A percentile compares a stretch with the other conserved stretches of the same genome.
These are phyloP conservation scores for Apiospora saccharicola DNA, from an alignment of 2,329 filamentous ascomycete species.

Conservation along the genomic window DNA sequence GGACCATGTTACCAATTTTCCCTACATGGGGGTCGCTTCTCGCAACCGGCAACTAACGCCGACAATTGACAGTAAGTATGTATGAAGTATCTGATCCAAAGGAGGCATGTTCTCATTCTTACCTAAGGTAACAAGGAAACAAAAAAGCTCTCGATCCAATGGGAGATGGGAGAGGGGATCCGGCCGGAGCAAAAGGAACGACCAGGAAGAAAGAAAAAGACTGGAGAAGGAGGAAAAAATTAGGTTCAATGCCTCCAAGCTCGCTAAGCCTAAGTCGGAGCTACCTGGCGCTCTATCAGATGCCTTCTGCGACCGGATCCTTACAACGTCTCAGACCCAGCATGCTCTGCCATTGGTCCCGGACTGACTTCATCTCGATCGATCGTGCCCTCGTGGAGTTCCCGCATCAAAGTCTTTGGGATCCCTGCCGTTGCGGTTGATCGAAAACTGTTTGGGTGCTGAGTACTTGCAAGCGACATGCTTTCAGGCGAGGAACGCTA, in stretches of 20 bases:
- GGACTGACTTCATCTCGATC: constrained; percentile 34
- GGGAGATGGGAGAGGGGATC: not conserved
- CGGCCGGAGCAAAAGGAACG: constrained; percentile 16
- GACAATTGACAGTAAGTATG: too few relatives aligned
- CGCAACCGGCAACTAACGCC: too few relatives aligned
- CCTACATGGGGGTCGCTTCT: not conserved
- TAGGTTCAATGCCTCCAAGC: not conserved
- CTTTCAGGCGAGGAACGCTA: constrained; percentile 12
- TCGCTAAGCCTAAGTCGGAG: constrained; percentile 17
- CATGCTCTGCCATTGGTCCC: constrained; percentile 32
- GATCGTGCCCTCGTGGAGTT: constrained; percentile 36
- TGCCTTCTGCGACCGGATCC: constrained; percentile 27
- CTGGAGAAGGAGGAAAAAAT: constrained; percentile 4
- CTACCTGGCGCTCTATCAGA: constrained; percentile 34
- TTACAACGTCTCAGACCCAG: constrained; percentile 30
- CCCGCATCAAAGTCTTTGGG: constrained; percentile 36
- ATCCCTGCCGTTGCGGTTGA: constrained; percentile 33
- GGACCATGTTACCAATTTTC: not conserved
- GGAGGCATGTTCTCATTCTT: not conserved
- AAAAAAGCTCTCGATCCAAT: not conserved
- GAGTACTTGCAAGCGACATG: constrained; percentile 28
- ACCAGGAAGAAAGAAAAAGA: not conserved
- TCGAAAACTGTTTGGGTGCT: constrained; percentile 27
- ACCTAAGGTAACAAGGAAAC: constrained; percentile 2
- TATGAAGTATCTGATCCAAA: not conserved